Conservation (phyloP, 768 basidiomycete species). For the Pulveroboletus ravenelii region DNA sequence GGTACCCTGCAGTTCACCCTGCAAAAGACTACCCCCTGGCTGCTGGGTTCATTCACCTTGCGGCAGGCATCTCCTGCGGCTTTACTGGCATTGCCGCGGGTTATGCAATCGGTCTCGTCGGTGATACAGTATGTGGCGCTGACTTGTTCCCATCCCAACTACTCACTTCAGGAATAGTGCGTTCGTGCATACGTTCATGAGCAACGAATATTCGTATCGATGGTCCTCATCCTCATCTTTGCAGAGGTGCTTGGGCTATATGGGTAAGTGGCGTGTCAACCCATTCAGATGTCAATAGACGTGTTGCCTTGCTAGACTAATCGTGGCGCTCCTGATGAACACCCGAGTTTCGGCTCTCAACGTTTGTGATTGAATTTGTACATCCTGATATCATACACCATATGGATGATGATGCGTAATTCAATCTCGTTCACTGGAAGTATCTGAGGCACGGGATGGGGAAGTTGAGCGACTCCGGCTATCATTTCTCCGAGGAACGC, state of each 20-base stretch:
- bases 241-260: constrained; percentile 88
- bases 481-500: constrained; percentile 28
- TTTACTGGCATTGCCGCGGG: constrained; percentile 90
- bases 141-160: background rate
- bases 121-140: constrained; percentile 71
- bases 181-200: constrained; percentile 90
- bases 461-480: constrained; percentile 23
- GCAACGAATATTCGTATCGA: constrained; percentile 85
- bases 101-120: constrained; percentile 91
- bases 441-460: constrained; percentile 15
- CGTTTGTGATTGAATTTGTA: constrained; percentile 18
- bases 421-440: constrained; percentile 11
- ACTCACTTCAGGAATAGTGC: constrained; percentile 46
- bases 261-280: constrained; percentile 46
- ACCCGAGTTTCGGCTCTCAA: constrained; percentile 53
- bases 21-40: constrained; percentile 71
- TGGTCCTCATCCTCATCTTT: constrained; percentile 95
- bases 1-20: constrained; percentile 47
- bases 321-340: constrained; percentile 92
- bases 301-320: constrained; percentile 45
- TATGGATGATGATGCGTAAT: constrained; percentile 5
- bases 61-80: constrained; percentile 88
- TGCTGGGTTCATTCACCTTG: constrained; percentile 88
- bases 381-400: constrained; percentile 6
- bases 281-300: background rate